Conservation (phyloP, 1,284 basidiomycete species). For the Ganoderma multipileum region DNA sequence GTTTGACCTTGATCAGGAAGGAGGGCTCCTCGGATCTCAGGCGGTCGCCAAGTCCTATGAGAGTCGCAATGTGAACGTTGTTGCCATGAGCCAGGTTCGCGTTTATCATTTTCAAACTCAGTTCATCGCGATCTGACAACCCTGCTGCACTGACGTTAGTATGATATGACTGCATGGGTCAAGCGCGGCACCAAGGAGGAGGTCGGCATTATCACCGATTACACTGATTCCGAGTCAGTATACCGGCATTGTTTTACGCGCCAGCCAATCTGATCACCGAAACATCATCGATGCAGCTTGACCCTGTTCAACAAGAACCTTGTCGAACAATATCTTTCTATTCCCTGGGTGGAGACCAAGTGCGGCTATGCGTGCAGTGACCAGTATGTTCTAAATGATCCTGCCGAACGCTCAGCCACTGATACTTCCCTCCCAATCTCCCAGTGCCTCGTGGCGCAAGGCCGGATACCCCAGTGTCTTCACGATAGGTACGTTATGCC, state of each 20-base stretch:
- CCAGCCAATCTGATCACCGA: slow-evolving; percentile 22
- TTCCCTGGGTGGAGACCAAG: slow-evolving; percentile 81
- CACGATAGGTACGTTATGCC: slow-evolving; percentile 69
- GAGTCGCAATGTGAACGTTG: slow-evolving; percentile 65
- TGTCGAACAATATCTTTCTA: slow-evolving; percentile 80
- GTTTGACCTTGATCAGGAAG: slow-evolving; percentile 62
- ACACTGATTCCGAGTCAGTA: slow-evolving; percentile 68
- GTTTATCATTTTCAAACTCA: slow-evolving; percentile 28
- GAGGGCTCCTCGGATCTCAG: slow-evolving; percentile 94
- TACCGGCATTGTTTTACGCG: slow-evolving; percentile 10
- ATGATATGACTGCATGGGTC: slow-evolving; percentile 98
- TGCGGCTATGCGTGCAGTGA: slow-evolving; percentile 97
- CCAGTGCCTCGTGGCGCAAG: slow-evolving; percentile 84
- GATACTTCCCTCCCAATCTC: slow-evolving; percentile 28
- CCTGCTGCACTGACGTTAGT: slow-evolving; percentile 49
- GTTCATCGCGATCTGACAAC: slow-evolving; percentile 27
- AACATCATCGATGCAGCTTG: slow-evolving; percentile 51
- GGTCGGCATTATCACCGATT: slow-evolving; percentile 93
- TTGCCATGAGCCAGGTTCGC: slow-evolving; percentile 88
- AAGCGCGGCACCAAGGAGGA: slow-evolving; percentile 88
- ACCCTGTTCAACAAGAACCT: slow-evolving; percentile 83
- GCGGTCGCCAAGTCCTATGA: slow-evolving; percentile 88
- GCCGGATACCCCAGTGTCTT: slow-evolving; percentile 87
- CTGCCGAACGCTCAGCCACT: slow-evolving; percentile 29
- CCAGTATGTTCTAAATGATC: slow-evolving; percentile 57